Evolutionary conservation across 345 rosid species (phyloP), one percentile per base, ranked within the genome.

Genomic region (Atalantia buxifolia): DNA sequence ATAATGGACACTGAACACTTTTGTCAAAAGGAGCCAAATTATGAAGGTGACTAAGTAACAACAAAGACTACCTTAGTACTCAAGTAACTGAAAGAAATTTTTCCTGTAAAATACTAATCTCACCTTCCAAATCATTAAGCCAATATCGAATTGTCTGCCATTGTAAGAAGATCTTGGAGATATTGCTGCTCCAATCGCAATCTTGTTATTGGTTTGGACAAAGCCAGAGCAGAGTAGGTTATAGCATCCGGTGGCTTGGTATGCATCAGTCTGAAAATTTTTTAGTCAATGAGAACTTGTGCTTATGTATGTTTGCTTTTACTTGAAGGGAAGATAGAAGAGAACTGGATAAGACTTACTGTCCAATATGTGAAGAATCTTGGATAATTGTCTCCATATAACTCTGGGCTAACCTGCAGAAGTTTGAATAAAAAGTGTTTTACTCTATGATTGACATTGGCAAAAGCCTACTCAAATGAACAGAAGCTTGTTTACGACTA

Each of bases 281-380:
- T 10, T 42, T 16, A 57, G 40, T 18, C 53, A 45, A 45, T 24
- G 53, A 35, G 25, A 10, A 57, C 22, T 19, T 36, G 4, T 55
- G 7, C 27, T 33, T 53, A 30, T 14, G 14, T 35, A 12, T 14
- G 31, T 65, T 21, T 48, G 2, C 27, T n/a, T 38, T 55, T 53
- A 6, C 53, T 16, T 65, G 25, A 21, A 66, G 8, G 64, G 25
- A 24, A 1, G 35, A 56, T 48, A 68, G 55, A 64, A 36, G 13
- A 56, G 48, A 60, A 40, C n/a, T 59, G 40, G 27, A 55, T 75
- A 24, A 31, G 40, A 84, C 91, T 89, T 80, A 93, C 99, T 14
- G 99, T 96, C 99, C 99, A 96, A 69, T 96, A 96, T 48, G 97
- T 96, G 84, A 96, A 96, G 86, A 96, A 96, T 82, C 99, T 89